Conservation (phyloP, 2,329 filamentous ascomycete genomes). For the Colletotrichum aenigma region DNA sequence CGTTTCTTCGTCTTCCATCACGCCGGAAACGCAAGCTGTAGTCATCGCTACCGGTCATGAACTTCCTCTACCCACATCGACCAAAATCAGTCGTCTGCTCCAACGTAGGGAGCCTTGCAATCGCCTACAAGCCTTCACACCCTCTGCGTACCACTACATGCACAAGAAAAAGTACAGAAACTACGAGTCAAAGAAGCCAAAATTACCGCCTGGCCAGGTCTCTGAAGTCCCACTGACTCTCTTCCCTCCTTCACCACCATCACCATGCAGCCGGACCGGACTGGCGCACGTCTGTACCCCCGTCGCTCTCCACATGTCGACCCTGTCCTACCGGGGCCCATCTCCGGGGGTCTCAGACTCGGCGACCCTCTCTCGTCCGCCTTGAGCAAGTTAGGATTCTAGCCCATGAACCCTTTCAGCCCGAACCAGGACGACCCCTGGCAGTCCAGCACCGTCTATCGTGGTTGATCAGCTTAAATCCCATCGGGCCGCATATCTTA, state of each 20-base stretch:
- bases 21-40: background rate
- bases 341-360: constrained; percentile 6
- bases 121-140: background rate
- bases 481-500: background rate
- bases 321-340: constrained; percentile 8
- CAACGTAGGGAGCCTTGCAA: background rate
- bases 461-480: background rate
- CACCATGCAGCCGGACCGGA: background rate
- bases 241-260: background rate
- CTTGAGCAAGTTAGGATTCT: background rate
- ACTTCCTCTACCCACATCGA: background rate
- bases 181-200: background rate
- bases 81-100: background rate
- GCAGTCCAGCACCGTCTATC: background rate
- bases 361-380: background rate
- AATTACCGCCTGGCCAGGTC: background rate
- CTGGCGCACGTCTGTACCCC: background rate
- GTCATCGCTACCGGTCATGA: background rate
- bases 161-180: background rate
- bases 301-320: constrained; percentile 9
- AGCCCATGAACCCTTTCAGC: background rate
- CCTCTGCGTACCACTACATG: background rate
- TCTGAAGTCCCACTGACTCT: background rate
- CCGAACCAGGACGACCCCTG: background rate
- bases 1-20: background rate